phyloP scores from a whole-genome alignment of 2,329 filamentous ascomycete genomes.

The Arachnomyces sp. region DNA sequence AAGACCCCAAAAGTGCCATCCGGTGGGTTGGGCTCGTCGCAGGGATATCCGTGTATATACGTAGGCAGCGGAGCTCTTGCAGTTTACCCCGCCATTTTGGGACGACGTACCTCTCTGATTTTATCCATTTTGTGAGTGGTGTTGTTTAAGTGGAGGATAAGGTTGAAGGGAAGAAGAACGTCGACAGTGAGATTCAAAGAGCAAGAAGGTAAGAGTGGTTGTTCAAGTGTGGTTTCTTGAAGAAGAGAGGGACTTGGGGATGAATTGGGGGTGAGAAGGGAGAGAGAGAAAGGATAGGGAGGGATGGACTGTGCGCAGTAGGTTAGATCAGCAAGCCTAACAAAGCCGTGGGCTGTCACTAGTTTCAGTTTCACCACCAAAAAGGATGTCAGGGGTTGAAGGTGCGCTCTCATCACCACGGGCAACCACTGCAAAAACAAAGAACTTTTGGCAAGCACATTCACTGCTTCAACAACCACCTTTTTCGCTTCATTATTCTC shows the following conservation, averaged over 20 bases:
- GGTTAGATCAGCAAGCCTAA: not conserved
- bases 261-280: constrained; percentile 8
- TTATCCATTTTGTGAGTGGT: constrained; percentile 60
- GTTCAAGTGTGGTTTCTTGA: too few species aligned
- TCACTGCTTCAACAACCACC: constrained; percentile 13
- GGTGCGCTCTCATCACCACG: constrained; percentile 28
- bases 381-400: not conserved
- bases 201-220: too few species aligned
- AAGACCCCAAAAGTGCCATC: not conserved
- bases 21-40: not conserved
- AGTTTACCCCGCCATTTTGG: constrained; percentile 34
- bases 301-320: constrained; percentile 5
- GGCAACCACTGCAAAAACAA: constrained; percentile 27
- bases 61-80: constrained; percentile 15
- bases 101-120: constrained; percentile 71
- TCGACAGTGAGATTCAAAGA: too few species aligned
- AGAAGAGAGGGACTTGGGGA: constrained; percentile 7
- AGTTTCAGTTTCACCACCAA: not conserved
- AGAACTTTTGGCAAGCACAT: constrained; percentile 15
- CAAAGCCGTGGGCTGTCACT: not conserved
- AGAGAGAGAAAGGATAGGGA: constrained; percentile 12
- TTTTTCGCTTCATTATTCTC: not conserved
- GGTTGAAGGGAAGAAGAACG: constrained; percentile 7
- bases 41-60: constrained; percentile 8
- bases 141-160: constrained; percentile 21